A percentile compares a stretch with the other conserved stretches of the same genome.
These are phyloP conservation scores for Hypocreales sp. DNA, from an alignment of 2,329 filamentous ascomycete species.

Conservation along the genomic window DNA sequence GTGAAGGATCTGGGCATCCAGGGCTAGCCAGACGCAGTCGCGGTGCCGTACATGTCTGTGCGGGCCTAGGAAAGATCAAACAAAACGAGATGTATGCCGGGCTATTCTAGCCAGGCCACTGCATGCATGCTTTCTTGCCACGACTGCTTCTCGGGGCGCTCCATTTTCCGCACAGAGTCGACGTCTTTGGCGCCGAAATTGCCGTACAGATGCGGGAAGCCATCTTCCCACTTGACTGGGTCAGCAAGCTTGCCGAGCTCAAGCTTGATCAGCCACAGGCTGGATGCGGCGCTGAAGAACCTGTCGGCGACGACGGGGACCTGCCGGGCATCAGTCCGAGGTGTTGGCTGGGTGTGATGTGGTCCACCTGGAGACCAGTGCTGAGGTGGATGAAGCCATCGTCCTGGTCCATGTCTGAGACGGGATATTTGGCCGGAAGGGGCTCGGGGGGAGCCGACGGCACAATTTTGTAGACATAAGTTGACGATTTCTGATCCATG, in stretches of 20 bases:
- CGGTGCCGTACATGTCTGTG: background rate
- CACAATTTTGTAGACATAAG: conserved; percentile 46
- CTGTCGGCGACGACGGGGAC: conserved; percentile 27
- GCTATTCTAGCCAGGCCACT: conserved; percentile 1
- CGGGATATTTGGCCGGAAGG: conserved; percentile 36
- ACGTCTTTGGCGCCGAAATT: conserved; percentile 39
- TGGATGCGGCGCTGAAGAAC: conserved; percentile 23
- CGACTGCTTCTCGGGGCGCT: conserved; percentile 22
- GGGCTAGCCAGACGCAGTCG: conserved; percentile 1
- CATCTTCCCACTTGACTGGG: conserved; percentile 37
- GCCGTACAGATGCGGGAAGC: conserved; percentile 44
- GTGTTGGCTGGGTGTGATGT: no score
- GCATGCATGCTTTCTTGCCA: conserved; percentile 31
- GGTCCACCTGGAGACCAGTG: conserved; percentile 33
- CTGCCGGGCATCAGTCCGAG: conserved; percentile 13
- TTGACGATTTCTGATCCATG: conserved; percentile 10
- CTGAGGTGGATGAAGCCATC: conserved; percentile 50
- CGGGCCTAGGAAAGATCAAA: background rate
- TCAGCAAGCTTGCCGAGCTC: conserved; percentile 27
- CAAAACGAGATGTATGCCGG: background rate
- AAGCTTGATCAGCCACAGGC: conserved; percentile 38
- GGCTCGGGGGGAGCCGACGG: conserved; percentile 34
- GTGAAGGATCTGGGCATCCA: conserved; percentile 59
- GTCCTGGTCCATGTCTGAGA: conserved; percentile 41
- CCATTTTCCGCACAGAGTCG: conserved; percentile 28